These are phyloP conservation scores for Lobosporangium transversale DNA, from an alignment of 192 early-diverging fungal species.

Conservation along the genomic window DNA sequence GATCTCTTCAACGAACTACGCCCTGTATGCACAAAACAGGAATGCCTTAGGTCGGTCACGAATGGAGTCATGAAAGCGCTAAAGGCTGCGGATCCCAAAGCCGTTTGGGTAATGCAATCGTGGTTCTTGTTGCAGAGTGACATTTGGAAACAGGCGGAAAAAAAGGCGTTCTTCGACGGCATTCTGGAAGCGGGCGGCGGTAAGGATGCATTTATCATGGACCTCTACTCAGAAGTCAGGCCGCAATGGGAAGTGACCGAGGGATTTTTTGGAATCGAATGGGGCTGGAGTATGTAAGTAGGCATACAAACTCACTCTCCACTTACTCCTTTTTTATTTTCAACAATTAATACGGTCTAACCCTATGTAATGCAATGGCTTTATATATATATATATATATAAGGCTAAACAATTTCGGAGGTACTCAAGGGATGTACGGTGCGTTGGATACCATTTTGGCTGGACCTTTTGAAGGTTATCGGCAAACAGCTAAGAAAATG, in stretches of 20 bases:
- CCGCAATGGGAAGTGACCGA: slow-evolving; percentile 31
- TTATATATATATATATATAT: neutral
- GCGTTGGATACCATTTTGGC: slow-evolving; percentile 35
- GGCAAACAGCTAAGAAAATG: slow-evolving; percentile 25
- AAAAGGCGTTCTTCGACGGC: slow-evolving; percentile 45
- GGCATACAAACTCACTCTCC: neutral
- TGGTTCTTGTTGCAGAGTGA: slow-evolving; percentile 38
- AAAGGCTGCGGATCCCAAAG: slow-evolving; percentile 37
- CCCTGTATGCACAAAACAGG: slow-evolving; percentile 15
- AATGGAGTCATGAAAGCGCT: slow-evolving; percentile 34
- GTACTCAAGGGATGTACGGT: slow-evolving; percentile 42
- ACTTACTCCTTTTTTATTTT: neutral
- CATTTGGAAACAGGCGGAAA: slow-evolving; percentile 18
- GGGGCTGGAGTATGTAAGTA: slow-evolving; percentile 54
- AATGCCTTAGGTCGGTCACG: slow-evolving; percentile 12
- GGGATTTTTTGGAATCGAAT: slow-evolving; percentile 47
- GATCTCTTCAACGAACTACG: slow-evolving; percentile 42
- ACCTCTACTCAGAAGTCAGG: slow-evolving; percentile 38
- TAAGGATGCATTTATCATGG: slow-evolving; percentile 41
- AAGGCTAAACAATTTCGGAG: slow-evolving; percentile 54
- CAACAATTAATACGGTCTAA: neutral
- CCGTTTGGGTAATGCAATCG: slow-evolving; percentile 46
- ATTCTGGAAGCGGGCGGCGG: slow-evolving; percentile 33
- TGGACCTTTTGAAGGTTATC: slow-evolving; percentile 31
- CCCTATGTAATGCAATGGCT: neutral